Conservation (phyloP, 352 stramenopile species). For the Pythium utonaiense region DNA sequence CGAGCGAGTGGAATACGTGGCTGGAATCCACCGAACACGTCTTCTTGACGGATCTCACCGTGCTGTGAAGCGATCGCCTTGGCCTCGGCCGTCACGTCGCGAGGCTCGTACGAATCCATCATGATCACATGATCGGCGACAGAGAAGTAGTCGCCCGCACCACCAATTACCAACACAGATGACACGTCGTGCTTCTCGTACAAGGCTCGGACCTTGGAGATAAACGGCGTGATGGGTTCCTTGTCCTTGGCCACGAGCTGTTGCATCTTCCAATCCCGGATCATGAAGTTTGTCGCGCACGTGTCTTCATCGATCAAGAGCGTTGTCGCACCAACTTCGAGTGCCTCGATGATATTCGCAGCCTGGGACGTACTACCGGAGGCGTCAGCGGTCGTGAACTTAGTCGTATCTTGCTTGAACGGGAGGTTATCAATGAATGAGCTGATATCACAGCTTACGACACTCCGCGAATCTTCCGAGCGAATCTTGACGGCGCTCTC, state of each 20-base stretch:
- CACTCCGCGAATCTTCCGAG: conserved; percentile 92
- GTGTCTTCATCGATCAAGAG: conserved; percentile 97
- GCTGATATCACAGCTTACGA: conserved; percentile 91
- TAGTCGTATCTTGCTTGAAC: conserved; percentile 90
- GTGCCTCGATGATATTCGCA: conserved; percentile 94
- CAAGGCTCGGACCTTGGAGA: conserved; percentile 92
- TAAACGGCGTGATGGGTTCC: conserved; percentile 98
- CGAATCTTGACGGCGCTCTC: conserved; percentile 92
- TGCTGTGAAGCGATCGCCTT: conserved; percentile 88
- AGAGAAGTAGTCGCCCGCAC: conserved; percentile 96
- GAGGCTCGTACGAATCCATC: conserved; percentile 94
- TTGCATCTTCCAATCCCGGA: conserved; percentile 97
- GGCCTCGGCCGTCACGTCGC: conserved; percentile 89
- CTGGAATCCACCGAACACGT: conserved; percentile 45
- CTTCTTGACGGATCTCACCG: conserved; percentile 46
- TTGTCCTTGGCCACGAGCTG: conserved; percentile 93
- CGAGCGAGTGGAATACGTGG: conserved; percentile 45
- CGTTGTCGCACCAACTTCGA: conserved; percentile 89
- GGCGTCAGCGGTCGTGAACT: conserved; percentile 92
- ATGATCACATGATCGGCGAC: conserved; percentile 95
- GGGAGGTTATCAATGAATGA: conserved; percentile 97
- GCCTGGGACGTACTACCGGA: conserved; percentile 97
- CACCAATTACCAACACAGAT: conserved; percentile 95
- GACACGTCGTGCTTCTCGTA: conserved; percentile 88
- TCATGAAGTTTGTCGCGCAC: conserved; percentile 98